Evolutionary conservation across 192 early-diverging fungal genomes (phyloP), one percentile per base, ranked within the genome.

Genomic region (Rhizophlyctis rosea): DNA sequence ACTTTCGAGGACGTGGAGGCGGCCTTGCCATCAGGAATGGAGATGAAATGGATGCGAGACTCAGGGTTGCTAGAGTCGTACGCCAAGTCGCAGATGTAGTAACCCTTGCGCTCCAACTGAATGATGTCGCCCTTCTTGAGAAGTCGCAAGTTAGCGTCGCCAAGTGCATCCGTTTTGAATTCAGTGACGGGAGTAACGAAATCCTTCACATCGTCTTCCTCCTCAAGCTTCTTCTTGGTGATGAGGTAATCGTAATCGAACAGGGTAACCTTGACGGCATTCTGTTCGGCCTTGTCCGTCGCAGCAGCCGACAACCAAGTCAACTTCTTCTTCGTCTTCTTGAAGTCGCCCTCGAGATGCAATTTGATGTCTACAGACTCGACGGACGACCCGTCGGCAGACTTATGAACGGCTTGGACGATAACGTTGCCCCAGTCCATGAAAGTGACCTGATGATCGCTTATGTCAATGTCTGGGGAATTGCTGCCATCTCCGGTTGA

Each of bases 371-470:
- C 80, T 23, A 94, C 73, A 24, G 49, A 56, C 0, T 67, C 78
- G 21, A 97, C 88, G 21, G 74, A 57, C 16, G 63, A 59, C 7
- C 69, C 67, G 53, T 81, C 81, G 0, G 34, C 71, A 29, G 47
- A 27, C 76, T 86, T 85, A 51, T 87, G 73, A 57, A 98, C 82
- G 13, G 76, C 69, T 57, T 87, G 79, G 59, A 99, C 86, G 69
- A 97, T 81, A 7, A 89, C 93, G 73, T 99, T 99, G 44, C 97
- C 97, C 97, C 97, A 99, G 81, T 97, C 95, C 95, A 99, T 98
- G 58, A 99, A 76, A 33, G 97, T 99, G 25, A 95, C 67, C 79
- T 83, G 57, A 16, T 13, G n/a, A n/a, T n/a, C n/a, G n/a, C n/a
- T n/a, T n/a, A n/a, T n/a, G n/a, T n/a, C n/a, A n/a, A n/a, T n/a